phyloP scores from a whole-genome alignment of 495 filamentous ascomycete species.

The Daldinia vernicosa region DNA sequence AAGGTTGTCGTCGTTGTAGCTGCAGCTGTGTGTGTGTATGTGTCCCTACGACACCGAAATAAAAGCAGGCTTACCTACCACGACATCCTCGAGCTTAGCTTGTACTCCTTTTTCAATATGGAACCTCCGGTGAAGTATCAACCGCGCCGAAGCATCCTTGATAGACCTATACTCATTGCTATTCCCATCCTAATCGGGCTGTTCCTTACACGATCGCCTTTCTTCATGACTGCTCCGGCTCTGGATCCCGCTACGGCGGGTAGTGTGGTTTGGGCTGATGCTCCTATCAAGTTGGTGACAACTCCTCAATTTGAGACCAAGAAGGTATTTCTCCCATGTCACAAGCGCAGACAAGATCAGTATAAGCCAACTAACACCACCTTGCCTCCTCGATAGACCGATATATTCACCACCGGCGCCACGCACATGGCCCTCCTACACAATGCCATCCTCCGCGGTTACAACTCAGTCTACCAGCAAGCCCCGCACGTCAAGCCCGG shows the following conservation, averaged over 20 bases:
- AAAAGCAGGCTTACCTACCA: conserved; percentile 9
- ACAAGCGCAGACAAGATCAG: background rate
- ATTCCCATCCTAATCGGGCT: conserved; percentile 50
- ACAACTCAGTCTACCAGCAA: conserved; percentile 67
- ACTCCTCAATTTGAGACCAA: conserved; percentile 58
- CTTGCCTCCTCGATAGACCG: conserved; percentile 45
- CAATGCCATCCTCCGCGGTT: conserved; percentile 67
- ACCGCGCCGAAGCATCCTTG: conserved; percentile 37
- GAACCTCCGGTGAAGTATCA: conserved; percentile 13
- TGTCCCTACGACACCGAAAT: background rate
- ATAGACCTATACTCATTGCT: conserved; percentile 46
- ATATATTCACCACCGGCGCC: conserved; percentile 61
- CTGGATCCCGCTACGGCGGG: conserved; percentile 34
- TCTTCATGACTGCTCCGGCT: conserved; percentile 52
- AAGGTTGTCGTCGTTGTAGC: background rate
- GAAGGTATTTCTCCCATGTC: conserved; percentile 43
- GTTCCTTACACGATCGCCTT: conserved; percentile 53
- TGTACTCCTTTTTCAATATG: conserved; percentile 23
- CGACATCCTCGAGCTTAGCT: background rate
- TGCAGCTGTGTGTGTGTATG: background rate
- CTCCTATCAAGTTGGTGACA: conserved; percentile 57
- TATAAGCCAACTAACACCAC: conserved; percentile 1
- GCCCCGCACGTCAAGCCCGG: conserved; percentile 52
- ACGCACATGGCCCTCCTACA: conserved; percentile 68
- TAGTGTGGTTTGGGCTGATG: conserved; percentile 59